phyloP scores from a whole-genome alignment of 179 eudicot genomes.

The Corrigiola litoralis region DNA sequence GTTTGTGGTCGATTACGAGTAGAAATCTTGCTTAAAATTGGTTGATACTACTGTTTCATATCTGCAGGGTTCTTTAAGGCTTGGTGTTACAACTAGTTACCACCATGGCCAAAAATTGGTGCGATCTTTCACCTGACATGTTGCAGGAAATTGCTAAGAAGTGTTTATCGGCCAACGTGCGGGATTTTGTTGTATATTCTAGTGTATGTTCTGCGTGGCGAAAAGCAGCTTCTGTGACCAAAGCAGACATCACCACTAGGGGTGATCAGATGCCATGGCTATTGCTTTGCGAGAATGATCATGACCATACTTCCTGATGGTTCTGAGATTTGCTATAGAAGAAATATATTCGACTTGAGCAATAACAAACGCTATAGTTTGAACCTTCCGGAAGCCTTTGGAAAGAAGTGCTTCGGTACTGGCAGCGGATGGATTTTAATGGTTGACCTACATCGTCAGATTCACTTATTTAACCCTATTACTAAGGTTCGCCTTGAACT shows the following conservation, averaged over 20 bases:
- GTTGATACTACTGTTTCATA: too few species aligned
- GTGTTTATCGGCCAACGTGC: too few species aligned
- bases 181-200: neutral
- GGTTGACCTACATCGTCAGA: neutral
- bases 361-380: neutral
- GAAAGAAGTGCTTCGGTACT: neutral
- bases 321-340: too few species aligned
- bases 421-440: constrained; percentile 8
- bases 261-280: neutral
- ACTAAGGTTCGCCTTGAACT: neutral
- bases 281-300: neutral
- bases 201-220: constrained; percentile 1
- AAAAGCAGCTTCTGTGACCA: neutral
- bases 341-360: constrained; percentile 3
- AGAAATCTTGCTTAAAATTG: too few species aligned
- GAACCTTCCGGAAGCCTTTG: neutral
- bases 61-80: too few species aligned
- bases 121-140: too few species aligned
- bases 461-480: neutral
- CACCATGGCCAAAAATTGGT: too few species aligned
- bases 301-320: too few species aligned
- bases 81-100: too few species aligned
- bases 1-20: too few species aligned
- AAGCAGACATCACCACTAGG: neutral
- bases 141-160: too few species aligned